Conservation (phyloP, 2,329 filamentous ascomycete species). For the Neocucurbitaria cava region DNA sequence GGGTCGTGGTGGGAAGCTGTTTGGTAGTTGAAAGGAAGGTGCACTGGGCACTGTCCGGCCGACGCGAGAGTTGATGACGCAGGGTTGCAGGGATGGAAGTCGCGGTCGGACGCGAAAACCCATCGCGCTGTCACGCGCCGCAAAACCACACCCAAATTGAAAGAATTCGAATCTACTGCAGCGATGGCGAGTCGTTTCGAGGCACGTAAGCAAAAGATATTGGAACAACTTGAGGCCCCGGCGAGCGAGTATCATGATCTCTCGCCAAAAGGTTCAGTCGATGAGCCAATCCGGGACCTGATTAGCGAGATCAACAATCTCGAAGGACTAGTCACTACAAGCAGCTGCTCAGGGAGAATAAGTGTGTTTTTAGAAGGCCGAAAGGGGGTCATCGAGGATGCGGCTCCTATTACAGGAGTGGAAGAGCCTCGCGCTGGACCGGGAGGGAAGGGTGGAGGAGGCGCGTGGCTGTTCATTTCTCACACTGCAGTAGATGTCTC, state of each 20-base stretch:
- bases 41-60: conserved; percentile 19
- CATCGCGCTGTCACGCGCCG: conserved; percentile 31
- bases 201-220: conserved; percentile 73
- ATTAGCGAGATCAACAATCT: conserved; percentile 79
- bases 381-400: conserved; percentile 50
- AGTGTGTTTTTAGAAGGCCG: conserved; percentile 87
- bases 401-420: conserved; percentile 13
- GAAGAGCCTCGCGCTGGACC: conserved; percentile 61
- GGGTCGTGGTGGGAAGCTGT: conserved; percentile 13
- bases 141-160: conserved; percentile 1
- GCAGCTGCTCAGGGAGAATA: conserved; percentile 87
- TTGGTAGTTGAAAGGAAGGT: conserved; percentile 7
- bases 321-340: conserved; percentile 84
- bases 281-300: conserved; percentile 76
- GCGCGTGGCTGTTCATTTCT: conserved; percentile 86
- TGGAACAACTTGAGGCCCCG: conserved; percentile 72
- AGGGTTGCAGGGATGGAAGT: conserved; percentile 8
- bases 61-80: conserved; percentile 22
- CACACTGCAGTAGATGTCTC: conserved; percentile 70
- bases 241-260: conserved; percentile 77
- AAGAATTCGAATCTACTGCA: background rate
- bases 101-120: conserved; percentile 21
- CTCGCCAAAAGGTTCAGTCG: conserved; percentile 88
- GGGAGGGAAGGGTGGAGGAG: conserved; percentile 81
- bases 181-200: conserved; percentile 46